A percentile compares a stretch with the other conserved stretches of the same genome.
Evolutionary conservation across 1,284 basidiomycete species (phyloP).

Genomic region (Malassezia vespertilionis): DNA sequence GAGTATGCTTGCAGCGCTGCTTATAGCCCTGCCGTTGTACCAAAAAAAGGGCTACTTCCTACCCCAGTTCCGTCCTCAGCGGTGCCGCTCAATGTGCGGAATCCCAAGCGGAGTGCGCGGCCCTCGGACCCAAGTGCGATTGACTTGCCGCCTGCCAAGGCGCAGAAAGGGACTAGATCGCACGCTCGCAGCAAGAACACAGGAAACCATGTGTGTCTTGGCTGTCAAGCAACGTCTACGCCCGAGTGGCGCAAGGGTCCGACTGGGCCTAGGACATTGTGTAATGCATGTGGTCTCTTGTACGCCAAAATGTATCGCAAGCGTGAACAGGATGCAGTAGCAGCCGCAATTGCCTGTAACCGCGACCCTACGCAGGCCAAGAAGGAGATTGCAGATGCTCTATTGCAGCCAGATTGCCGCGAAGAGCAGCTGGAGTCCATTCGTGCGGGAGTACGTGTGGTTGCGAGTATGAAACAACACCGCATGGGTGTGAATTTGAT

Average conservation of each 20-base stretch:
- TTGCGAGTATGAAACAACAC: not conserved
- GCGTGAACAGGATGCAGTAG: slow-evolving; percentile 12
- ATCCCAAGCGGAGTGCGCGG: too few relatives aligned
- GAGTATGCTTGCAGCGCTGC: too few relatives aligned
- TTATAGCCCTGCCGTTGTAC: too few relatives aligned
- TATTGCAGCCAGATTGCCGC: not conserved
- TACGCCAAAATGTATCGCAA: slow-evolving; percentile 22
- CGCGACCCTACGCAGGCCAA: not conserved
- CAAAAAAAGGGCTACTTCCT: too few relatives aligned
- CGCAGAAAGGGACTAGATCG: not conserved
- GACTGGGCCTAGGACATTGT: slow-evolving; percentile 20
- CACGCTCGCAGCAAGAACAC: not conserved
- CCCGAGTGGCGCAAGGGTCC: slow-evolving; percentile 27
- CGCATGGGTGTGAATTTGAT: not conserved
- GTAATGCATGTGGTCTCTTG: slow-evolving; percentile 24
- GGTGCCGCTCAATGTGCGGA: too few relatives aligned
- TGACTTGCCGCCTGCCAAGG: too few relatives aligned
- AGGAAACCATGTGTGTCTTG: slow-evolving; percentile 17
- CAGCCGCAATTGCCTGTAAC: not conserved
- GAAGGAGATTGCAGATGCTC: slow-evolving; percentile 1
- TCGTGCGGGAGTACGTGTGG: slow-evolving; percentile 4
- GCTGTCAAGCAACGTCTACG: slow-evolving; percentile 20
- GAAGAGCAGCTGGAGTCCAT: slow-evolving; percentile 7
- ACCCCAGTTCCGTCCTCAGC: too few relatives aligned
- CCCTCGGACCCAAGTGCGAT: too few relatives aligned